Conservation (phyloP, 306 rosid species). For the Vigna unguiculata region DNA sequence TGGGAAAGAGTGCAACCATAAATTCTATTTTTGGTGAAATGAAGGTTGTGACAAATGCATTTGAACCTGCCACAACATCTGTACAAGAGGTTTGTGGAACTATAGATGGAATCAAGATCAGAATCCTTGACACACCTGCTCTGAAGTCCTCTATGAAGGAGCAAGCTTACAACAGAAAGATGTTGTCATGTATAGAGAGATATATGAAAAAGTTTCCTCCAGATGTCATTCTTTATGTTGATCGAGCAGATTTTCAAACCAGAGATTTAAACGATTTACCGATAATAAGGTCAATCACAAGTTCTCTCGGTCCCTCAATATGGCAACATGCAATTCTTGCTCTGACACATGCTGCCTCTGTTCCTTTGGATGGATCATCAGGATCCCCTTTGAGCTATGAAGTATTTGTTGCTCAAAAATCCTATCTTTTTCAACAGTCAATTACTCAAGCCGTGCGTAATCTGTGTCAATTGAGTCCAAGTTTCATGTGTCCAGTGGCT, state of each 20-base stretch:
- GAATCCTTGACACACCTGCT: conserved; percentile 72
- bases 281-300: conserved; percentile 56
- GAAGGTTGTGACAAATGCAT: conserved; percentile 56
- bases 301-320: conserved; percentile 54
- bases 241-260: conserved; percentile 57
- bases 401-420: conserved; percentile 53
- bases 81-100: conserved; percentile 58
- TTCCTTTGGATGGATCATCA: conserved; percentile 58
- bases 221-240: conserved; percentile 62
- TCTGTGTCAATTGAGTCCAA: conserved; percentile 42
- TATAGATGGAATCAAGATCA: conserved; percentile 57
- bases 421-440: conserved; percentile 56
- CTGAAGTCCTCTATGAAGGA: conserved; percentile 54
- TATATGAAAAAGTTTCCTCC: conserved; percentile 52
- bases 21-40: conserved; percentile 60
- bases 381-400: conserved; percentile 62
- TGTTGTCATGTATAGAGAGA: conserved; percentile 52
- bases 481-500: conserved; percentile 53
- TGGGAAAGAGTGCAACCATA: conserved; percentile 73
- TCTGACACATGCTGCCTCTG: conserved; percentile 69
- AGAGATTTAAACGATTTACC: conserved; percentile 54
- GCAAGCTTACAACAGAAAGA: conserved; percentile 59
- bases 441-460: conserved; percentile 52
- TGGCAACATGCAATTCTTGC: conserved; percentile 60
- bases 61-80: conserved; percentile 59